These are phyloP conservation scores for Mallotus repandus DNA, from an alignment of 441 rosid genomes.

Conservation along the genomic window DNA sequence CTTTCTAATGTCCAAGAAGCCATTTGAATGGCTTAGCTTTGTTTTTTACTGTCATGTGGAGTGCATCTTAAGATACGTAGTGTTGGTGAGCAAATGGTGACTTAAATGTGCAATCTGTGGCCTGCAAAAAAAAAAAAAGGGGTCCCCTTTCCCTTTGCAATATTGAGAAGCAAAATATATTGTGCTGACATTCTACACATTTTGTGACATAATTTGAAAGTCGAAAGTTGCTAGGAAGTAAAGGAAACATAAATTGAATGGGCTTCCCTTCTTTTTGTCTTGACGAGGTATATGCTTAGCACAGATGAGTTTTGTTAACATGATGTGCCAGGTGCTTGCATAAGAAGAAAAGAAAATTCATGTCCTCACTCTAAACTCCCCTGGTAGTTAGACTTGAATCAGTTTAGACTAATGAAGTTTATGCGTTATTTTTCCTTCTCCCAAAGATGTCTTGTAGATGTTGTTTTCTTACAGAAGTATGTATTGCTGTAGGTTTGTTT, in stretches of 20 bases:
- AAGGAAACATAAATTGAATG: background rate
- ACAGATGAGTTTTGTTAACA: background rate
- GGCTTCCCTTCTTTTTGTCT: background rate
- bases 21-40: background rate
- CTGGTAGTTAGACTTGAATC: too few species aligned
- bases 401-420: too few species aligned
- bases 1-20: background rate
- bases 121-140: background rate
- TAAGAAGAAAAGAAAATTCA: background rate
- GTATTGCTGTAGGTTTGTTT: background rate
- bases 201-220: background rate
- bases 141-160: background rate
- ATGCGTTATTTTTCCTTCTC: background rate
- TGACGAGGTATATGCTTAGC: constrained; percentile 3
- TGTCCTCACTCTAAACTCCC: too few species aligned
- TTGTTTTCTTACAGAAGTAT: background rate
- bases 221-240: background rate
- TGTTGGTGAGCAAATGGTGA: background rate
- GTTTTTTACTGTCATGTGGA: background rate
- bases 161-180: background rate
- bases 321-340: background rate
- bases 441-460: background rate
- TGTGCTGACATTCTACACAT: background rate
- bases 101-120: background rate
- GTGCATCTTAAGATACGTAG: background rate